A percentile compares a stretch with the other conserved stretches of the same genome.
Evolutionary conservation across 2,329 filamentous ascomycete genomes (phyloP).

Genomic region (Sporothrix curviconia): DNA sequence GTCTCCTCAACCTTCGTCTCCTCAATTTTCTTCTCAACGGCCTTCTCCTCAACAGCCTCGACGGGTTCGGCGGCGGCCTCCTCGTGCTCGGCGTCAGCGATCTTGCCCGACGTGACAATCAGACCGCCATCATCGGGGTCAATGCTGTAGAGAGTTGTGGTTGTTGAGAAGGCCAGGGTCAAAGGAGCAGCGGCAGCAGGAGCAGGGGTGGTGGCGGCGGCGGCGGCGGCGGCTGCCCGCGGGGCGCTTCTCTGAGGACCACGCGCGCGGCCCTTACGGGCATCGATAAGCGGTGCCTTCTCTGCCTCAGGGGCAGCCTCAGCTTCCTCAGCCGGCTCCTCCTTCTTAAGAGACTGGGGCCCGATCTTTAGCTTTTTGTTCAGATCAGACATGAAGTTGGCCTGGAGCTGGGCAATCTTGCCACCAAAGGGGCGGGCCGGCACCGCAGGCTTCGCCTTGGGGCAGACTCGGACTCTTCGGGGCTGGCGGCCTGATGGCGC

Average conservation of each 20-base stretch:
- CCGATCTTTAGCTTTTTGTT: slow-evolving; percentile 85
- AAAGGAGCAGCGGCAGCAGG: slow-evolving; percentile 23
- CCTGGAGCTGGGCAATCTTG: slow-evolving; percentile 87
- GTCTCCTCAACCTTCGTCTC: neutral
- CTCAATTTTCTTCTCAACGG: neutral
- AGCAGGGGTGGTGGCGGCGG: slow-evolving; percentile 28
- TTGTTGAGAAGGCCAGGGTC: slow-evolving; percentile 40
- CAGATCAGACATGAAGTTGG: slow-evolving; percentile 86
- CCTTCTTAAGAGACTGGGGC: slow-evolving; percentile 70
- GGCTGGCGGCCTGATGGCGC: slow-evolving; percentile 38
- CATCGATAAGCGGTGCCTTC: slow-evolving; percentile 77
- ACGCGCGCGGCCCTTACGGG: slow-evolving; percentile 81
- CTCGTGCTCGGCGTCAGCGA: neutral
- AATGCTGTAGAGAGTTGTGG: slow-evolving; percentile 47
- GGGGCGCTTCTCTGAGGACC: slow-evolving; percentile 61
- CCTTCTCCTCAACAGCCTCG: slow-evolving; percentile 13
- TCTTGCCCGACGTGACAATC: slow-evolving; percentile 24
- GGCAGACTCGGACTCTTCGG: slow-evolving; percentile 33
- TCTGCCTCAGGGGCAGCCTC: slow-evolving; percentile 53
- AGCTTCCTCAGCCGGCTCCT: slow-evolving; percentile 47
- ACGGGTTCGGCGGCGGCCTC: neutral
- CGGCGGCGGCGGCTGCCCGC: slow-evolving; percentile 24
- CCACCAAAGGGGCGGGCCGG: slow-evolving; percentile 70
- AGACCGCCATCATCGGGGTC: slow-evolving; percentile 44
- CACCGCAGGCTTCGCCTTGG: slow-evolving; percentile 75